Evolutionary conservation across 148 eudicot species (phyloP).

Genomic region (Diospyros kaki): DNA sequence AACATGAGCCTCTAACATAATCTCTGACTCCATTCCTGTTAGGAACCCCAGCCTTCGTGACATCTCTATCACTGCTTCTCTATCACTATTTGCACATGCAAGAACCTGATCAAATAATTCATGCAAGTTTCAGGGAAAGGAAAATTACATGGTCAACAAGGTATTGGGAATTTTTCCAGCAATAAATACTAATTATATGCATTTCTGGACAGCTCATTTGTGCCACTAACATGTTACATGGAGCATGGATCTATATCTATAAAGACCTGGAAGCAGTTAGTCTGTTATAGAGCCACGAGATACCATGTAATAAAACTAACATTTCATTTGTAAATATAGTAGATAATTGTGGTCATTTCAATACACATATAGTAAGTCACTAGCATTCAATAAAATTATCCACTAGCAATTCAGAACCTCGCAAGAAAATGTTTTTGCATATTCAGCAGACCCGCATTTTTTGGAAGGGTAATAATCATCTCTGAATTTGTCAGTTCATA

Average conservation of each 20-base stretch:
- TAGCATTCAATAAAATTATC: neutral
- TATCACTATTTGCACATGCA: slow-evolving; percentile 76
- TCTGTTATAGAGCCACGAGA: neutral
- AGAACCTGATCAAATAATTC: slow-evolving; percentile 49
- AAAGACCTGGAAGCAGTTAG: neutral
- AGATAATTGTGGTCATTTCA: neutral
- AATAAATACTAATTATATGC: neutral
- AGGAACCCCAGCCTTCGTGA: slow-evolving; percentile 84
- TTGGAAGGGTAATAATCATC: neutral
- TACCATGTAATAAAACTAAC: too few species aligned
- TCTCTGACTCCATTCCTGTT: slow-evolving; percentile 76
- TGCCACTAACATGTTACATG: neutral
- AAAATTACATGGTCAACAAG: slow-evolving; percentile 12
- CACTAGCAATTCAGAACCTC: neutral
- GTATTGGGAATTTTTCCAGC: neutral
- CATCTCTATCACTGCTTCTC: slow-evolving; percentile 77
- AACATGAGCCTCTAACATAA: slow-evolving; percentile 90
- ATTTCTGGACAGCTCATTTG: slow-evolving; percentile 3
- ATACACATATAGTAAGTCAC: neutral
- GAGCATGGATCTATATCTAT: neutral
- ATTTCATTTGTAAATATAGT: too few species aligned
- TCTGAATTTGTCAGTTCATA: neutral
- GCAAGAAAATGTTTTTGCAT: too few species aligned
- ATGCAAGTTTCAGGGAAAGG: slow-evolving; percentile 7
- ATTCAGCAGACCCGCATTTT: too few species aligned